Base-by-base conservation (phyloP, 441 rosid species). In the Gossypium schwendimanii region DNA sequence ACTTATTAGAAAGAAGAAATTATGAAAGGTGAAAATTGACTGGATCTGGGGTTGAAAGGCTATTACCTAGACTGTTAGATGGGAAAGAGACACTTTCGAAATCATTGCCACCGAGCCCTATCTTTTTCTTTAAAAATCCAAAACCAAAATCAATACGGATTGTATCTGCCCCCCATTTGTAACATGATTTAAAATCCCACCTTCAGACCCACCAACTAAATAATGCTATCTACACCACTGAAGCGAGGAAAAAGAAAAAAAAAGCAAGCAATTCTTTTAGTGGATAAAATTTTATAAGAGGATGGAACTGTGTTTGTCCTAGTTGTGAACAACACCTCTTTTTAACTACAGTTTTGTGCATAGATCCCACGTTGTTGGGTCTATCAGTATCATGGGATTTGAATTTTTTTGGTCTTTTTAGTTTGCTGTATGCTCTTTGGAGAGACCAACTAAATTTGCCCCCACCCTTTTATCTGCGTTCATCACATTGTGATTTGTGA, bases 121-220 rank as follows among this genome's bases (percentile, higher is more conserved):
- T 76, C 75, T 70, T 80, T 83, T 76, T 77, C 81, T 75, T 74
- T 71, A 79, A 79, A 85, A 81, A 76, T 85, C 86, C 82, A 84
- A 82, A 82, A 80, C 83, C 84, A 72, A 78, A 77, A 85, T 84
- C 84, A 72, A 79, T 77, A 78, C 33, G 75, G 85, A 84, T 87
- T 84, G 84, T 81, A 81, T 81, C 74, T 87, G 88, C 82, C 62
- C 88, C 93, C 89, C 89, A 85, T 82, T 81, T 79, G 33, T 77
- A 54, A 14, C 71, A 75, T 75, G 83, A 78, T 75, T 71, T 69
- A 78, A 55, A 74, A 75, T 39, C 44, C 76, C 75, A 77, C 86
- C 85, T 82, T 78, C 84, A 79, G 62, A 72, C 83, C 88, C 84
- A 82, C 88, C 86, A 79, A 75, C 79, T 71, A 73, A 85, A 73